phyloP scores from a whole-genome alignment of 352 stramenopile genomes.

The Phytophthora rubi region DNA sequence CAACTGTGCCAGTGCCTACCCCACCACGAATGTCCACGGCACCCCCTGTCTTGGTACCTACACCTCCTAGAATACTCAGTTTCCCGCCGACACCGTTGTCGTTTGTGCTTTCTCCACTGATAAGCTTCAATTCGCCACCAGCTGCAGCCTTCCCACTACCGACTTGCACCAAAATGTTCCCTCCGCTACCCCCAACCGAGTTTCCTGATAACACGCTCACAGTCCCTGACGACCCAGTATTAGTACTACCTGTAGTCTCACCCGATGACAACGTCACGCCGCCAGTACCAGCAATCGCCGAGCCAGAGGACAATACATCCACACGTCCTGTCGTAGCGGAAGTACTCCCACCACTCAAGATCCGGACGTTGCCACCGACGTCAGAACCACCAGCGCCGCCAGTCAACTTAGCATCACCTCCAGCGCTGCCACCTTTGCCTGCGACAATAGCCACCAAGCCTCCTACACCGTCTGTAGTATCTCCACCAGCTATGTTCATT shows the following conservation, averaged over 20 bases:
- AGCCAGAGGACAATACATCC: constrained; percentile 11
- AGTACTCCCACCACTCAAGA: constrained; percentile 29
- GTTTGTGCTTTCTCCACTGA: constrained; percentile 20
- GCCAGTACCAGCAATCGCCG: constrained; percentile 9
- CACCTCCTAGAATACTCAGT: constrained; percentile 18
- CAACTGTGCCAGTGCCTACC: constrained; percentile 11
- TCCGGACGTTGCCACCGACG: constrained; percentile 28
- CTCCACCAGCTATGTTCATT: constrained; percentile 26
- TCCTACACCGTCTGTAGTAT: constrained; percentile 17
- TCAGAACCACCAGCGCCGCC: constrained; percentile 19
- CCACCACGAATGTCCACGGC: constrained; percentile 32
- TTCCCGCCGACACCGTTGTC: constrained; percentile 17
- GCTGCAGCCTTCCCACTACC: constrained; percentile 14
- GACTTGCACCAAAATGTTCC: constrained; percentile 19
- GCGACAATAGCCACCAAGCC: constrained; percentile 14
- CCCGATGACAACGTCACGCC: constrained; percentile 17
- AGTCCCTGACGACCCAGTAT: constrained; percentile 15
- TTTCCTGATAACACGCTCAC: constrained; percentile 13
- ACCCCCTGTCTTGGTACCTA: constrained; percentile 27
- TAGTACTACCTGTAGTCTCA: constrained; percentile 4
- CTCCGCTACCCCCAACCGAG: constrained; percentile 11
- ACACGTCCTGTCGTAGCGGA: constrained; percentile 12
- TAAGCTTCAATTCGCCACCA: constrained; percentile 20
- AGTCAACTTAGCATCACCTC: constrained; percentile 29
- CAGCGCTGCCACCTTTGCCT: constrained; percentile 24